These are phyloP conservation scores for Termitomyces sp. DNA, from an alignment of 768 basidiomycete species.

Conservation along the genomic window DNA sequence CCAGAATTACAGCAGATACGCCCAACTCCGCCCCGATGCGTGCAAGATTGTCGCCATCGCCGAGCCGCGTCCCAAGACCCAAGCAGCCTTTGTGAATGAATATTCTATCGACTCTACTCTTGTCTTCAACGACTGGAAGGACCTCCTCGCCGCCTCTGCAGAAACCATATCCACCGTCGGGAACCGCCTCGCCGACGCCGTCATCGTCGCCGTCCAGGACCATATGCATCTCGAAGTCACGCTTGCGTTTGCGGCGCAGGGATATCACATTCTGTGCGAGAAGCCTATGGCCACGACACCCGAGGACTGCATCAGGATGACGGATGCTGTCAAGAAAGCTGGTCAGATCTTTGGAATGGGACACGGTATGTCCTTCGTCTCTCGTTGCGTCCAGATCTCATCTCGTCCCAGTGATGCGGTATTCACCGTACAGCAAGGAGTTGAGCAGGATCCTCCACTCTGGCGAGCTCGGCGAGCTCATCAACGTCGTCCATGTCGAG, in stretches of 20 bases:
- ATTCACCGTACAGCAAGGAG: constrained; percentile 78
- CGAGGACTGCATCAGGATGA: constrained; percentile 73
- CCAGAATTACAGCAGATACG: constrained; percentile 65
- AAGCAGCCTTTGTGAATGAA: constrained; percentile 47
- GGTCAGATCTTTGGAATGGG: constrained; percentile 83
- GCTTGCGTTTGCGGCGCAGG: constrained; percentile 71
- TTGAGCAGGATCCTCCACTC: constrained; percentile 70
- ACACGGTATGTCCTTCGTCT: constrained; percentile 54
- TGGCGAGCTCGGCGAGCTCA: constrained; percentile 66
- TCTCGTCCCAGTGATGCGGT: constrained; percentile 63
- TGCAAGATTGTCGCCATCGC: constrained; percentile 85
- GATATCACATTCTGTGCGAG: constrained; percentile 89
- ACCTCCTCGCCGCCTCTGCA: constrained; percentile 63
- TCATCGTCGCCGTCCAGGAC: constrained; percentile 80
- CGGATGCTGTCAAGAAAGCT: constrained; percentile 63
- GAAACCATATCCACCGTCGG: constrained; percentile 63
- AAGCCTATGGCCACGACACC: constrained; percentile 86
- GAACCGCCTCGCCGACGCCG: constrained; percentile 75
- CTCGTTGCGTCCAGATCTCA: background rate
- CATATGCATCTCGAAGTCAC: constrained; percentile 73
- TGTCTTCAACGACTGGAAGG: constrained; percentile 69
- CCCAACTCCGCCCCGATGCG: constrained; percentile 50
- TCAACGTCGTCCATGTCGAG: constrained; percentile 83
- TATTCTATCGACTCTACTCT: constrained; percentile 66
- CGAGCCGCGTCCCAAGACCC: constrained; percentile 73